Percentiles rank a stretch among this genome's conserved stretches.
Evolutionary conservation across 176 grass and related monocot genomes (phyloP).

Genomic region (Hsuehochloa calcarea): DNA sequence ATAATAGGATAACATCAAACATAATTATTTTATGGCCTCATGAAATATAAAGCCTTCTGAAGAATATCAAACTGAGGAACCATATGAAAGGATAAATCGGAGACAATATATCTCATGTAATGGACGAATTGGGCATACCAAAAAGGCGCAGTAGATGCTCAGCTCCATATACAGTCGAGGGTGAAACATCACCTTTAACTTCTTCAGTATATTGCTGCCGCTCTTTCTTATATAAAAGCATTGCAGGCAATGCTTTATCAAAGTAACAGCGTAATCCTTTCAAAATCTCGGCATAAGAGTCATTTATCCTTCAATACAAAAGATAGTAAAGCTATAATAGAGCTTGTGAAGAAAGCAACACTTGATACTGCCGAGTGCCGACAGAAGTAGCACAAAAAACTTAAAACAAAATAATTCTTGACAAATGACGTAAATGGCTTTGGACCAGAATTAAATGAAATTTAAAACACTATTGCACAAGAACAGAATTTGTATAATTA

Average conservation of each 20-base stretch:
- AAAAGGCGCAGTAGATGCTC: slow-evolving; percentile 96
- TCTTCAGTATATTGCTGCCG: slow-evolving; percentile 69
- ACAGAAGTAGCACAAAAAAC: slow-evolving; percentile 22
- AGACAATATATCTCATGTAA: slow-evolving; percentile 28
- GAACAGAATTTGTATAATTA: background rate
- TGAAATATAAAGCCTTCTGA: background rate
- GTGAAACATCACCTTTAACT: slow-evolving; percentile 60
- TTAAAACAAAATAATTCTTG: background rate
- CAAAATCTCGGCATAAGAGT: slow-evolving; percentile 77
- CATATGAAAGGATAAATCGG: background rate
- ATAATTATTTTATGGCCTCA: background rate
- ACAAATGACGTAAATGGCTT: background rate
- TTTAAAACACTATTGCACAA: background rate
- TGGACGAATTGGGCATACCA: slow-evolving; percentile 60
- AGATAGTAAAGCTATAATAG: slow-evolving; percentile 15
- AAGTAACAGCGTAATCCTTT: slow-evolving; percentile 95
- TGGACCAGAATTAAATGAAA: background rate
- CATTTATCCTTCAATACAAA: slow-evolving; percentile 68
- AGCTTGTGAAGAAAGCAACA: background rate
- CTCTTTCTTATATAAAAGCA: slow-evolving; percentile 97
- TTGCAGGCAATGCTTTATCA: slow-evolving; percentile 89
- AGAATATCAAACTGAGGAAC: background rate
- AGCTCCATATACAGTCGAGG: slow-evolving; percentile 91
- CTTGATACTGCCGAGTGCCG: background rate
- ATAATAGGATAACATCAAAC: background rate